Percentiles rank a stretch among this genome's conserved stretches.
Evolutionary conservation across 164 flowering plant species (phyloP).

Genomic region (Annona cherimola): DNA sequence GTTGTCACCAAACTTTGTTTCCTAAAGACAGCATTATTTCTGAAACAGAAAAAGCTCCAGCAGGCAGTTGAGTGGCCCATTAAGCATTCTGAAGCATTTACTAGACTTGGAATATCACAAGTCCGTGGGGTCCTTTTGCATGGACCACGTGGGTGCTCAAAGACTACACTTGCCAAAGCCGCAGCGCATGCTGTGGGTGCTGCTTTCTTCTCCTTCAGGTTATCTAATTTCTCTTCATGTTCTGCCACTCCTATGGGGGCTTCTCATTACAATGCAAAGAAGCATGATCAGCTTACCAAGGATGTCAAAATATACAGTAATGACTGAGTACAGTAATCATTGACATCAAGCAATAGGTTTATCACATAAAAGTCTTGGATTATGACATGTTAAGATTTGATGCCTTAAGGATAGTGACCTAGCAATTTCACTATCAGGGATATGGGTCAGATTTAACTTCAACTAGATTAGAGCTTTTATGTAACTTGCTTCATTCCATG

Average conservation of each 20-base stretch:
- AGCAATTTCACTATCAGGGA: not conserved
- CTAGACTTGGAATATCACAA: slow-evolving; percentile 75
- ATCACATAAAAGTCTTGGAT: not conserved
- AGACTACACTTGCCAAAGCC: slow-evolving; percentile 96
- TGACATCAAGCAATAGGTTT: not conserved
- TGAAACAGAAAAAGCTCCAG: slow-evolving; percentile 76
- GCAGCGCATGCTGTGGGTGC: slow-evolving; percentile 95
- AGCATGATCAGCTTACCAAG: not conserved
- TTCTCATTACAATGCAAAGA: not conserved
- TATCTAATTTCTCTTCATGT: slow-evolving; percentile 11
- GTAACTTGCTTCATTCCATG: not conserved
- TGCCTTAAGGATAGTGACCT: not conserved
- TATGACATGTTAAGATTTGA: not conserved
- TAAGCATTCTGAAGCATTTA: slow-evolving; percentile 66
- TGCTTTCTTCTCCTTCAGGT: slow-evolving; percentile 89
- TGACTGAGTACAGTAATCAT: not conserved
- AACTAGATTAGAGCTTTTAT: not conserved
- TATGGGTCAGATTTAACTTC: not conserved
- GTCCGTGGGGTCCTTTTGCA: slow-evolving; percentile 84
- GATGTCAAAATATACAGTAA: too few relatives aligned
- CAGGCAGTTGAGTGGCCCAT: slow-evolving; percentile 99
- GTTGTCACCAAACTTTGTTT: not conserved
- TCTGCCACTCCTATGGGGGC: not conserved
- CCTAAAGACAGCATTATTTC: not conserved
- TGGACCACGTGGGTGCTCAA: slow-evolving; percentile 99